phyloP scores from a whole-genome alignment of 2,329 filamentous ascomycete genomes.

The Aspergillus hortae region DNA sequence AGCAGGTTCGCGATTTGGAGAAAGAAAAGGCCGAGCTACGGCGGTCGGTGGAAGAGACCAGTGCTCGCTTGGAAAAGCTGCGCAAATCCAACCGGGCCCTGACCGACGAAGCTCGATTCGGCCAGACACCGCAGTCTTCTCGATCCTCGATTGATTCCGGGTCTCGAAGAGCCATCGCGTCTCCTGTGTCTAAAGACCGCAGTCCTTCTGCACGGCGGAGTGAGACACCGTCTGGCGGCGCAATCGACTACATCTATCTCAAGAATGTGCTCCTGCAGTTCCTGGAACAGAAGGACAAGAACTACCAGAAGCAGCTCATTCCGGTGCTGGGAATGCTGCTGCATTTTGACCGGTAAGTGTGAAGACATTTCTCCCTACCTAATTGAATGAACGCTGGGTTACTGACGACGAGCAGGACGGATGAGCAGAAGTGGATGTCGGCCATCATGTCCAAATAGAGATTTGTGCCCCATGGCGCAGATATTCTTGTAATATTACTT shows the following conservation, averaged over 20 bases:
- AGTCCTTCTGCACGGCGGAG: constrained; percentile 31
- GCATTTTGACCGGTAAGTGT: constrained; percentile 60
- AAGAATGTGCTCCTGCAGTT: constrained; percentile 67
- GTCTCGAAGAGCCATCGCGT: constrained; percentile 42
- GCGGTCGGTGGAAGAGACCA: constrained; percentile 72
- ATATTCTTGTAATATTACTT: constrained; percentile 4
- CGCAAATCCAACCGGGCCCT: constrained; percentile 63
- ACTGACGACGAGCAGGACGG: constrained; percentile 48
- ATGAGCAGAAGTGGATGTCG: constrained; percentile 83
- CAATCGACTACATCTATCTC: constrained; percentile 60
- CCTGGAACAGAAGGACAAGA: constrained; percentile 64
- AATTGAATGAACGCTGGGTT: neutral
- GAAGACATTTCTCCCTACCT: neutral
- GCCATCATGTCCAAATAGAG: constrained; percentile 59
- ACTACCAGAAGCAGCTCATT: constrained; percentile 64
- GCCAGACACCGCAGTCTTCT: constrained; percentile 50
- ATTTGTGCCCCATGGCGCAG: neutral
- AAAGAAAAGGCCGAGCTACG: constrained; percentile 75
- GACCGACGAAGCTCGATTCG: constrained; percentile 55
- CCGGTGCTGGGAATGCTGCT: constrained; percentile 64
- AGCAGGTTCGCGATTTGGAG: constrained; percentile 76
- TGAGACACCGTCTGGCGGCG: constrained; percentile 35
- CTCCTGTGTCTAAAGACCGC: constrained; percentile 43
- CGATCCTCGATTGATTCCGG: constrained; percentile 58
- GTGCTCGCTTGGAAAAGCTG: constrained; percentile 72